Conservation (phyloP, 208 protist genomes). For the Blechomonas ayalai region DNA sequence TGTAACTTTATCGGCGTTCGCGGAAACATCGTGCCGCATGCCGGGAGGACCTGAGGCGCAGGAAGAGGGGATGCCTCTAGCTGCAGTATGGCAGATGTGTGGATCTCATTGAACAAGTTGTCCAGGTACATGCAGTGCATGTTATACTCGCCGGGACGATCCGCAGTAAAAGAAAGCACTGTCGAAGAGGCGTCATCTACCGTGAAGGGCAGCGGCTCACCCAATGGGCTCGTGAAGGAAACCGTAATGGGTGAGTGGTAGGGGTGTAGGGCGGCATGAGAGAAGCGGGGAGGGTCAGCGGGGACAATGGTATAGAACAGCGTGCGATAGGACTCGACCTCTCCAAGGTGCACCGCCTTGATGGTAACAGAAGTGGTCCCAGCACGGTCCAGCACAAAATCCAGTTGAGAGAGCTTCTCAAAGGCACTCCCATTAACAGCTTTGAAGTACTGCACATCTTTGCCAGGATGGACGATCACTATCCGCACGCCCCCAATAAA, state of each 20-base stretch:
- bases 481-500: constrained; percentile 48
- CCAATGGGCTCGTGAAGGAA: background rate
- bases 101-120: constrained; percentile 16
- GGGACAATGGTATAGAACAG: constrained; percentile 28
- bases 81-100: constrained; percentile 7
- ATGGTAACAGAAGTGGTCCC: constrained; percentile 22
- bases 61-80: constrained; percentile 24
- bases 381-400: constrained; percentile 17
- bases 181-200: background rate
- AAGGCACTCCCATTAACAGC: constrained; percentile 27
- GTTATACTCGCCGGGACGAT: constrained; percentile 31
- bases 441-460: constrained; percentile 22
- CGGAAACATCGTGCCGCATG: constrained; percentile 33
- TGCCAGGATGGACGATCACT: constrained; percentile 20
- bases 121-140: constrained; percentile 49
- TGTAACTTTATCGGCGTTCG: no score
- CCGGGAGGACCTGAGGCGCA: constrained; percentile 17
- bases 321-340: constrained; percentile 15
- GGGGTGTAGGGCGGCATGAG: constrained; percentile 7
- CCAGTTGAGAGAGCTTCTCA: constrained; percentile 7
- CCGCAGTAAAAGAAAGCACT: no score
- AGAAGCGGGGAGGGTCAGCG: constrained; percentile 17
- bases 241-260: background rate
- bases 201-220: constrained; percentile 1
- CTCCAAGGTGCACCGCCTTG: constrained; percentile 29